phyloP scores from a whole-genome alignment of 345 rosid genomes.

The Syzygium aromaticum region DNA sequence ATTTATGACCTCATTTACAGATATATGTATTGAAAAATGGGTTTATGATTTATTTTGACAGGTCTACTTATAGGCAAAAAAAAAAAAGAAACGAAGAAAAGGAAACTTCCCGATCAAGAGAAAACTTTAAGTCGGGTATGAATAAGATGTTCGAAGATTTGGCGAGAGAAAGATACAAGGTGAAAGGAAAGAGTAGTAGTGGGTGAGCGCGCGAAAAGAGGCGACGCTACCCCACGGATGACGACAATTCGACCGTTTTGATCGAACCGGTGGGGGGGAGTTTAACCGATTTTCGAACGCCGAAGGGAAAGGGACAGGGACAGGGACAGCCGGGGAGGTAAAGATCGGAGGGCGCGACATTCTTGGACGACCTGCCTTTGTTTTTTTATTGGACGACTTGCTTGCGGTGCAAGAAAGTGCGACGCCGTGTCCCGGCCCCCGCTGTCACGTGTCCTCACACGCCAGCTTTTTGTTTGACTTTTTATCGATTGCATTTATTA shows the following conservation, averaged over 20 bases:
- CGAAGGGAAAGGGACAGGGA: not conserved
- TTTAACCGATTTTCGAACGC: not conserved
- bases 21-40: no score
- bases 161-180: not conserved
- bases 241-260: not conserved
- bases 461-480: not conserved
- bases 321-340: not conserved
- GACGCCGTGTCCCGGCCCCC: not conserved
- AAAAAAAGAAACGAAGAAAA: not conserved
- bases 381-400: no score
- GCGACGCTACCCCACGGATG: not conserved
- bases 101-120: not conserved
- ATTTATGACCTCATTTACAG: no score
- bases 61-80: not conserved
- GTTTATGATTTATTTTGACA: no score
- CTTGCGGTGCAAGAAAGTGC: not conserved
- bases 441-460: not conserved
- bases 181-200: not conserved
- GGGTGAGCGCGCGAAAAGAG: not conserved
- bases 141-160: not conserved
- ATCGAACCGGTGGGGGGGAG: not conserved
- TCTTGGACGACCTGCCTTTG: no score
- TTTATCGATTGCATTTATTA: not conserved
- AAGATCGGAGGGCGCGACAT: not conserved
- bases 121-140: not conserved